Conservation (phyloP, 78 protist species). For the Capsaspora owczarzaki region DNA sequence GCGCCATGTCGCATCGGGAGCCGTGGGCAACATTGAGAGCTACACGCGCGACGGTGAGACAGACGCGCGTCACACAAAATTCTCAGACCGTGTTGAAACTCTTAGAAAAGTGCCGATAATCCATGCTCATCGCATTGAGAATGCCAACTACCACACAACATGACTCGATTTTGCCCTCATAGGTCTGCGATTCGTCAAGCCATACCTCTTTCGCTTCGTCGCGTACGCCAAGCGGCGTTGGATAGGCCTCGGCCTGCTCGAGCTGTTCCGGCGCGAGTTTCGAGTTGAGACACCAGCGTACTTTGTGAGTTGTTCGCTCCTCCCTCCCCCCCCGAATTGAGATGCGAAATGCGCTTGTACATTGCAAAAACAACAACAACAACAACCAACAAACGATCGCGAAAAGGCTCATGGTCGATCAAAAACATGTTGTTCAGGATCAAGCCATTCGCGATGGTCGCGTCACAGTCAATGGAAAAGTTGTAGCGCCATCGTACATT, state of each 20-base stretch:
- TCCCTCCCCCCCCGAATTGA: no score
- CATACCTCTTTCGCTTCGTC: conserved; percentile 48
- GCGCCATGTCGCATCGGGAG: no score
- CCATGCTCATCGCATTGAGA: no score
- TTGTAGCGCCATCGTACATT: background rate
- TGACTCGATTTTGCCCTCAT: no score
- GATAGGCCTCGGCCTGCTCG: conserved; percentile 54
- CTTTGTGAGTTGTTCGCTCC: conserved; percentile 22
- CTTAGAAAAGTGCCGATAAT: no score
- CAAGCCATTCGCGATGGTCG: conserved; percentile 42
- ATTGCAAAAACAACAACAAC: background rate
- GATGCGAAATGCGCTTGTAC: background rate
- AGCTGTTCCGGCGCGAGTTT: conserved; percentile 55
- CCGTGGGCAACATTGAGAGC: no score
- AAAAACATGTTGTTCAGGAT: background rate
- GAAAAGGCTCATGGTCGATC: background rate
- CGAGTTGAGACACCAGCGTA: background rate
- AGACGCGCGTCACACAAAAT: no score
- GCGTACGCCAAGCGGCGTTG: conserved; percentile 64
- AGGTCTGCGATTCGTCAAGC: conserved; percentile 50
- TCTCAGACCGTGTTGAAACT: no score
- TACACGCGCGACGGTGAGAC: no score
- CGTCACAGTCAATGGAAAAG: conserved; percentile 27
- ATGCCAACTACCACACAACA: no score
- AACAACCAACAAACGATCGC: background rate